phyloP scores from a whole-genome alignment of 2,329 filamentous ascomycete genomes.

The Calonectria pseudoturangicola region DNA sequence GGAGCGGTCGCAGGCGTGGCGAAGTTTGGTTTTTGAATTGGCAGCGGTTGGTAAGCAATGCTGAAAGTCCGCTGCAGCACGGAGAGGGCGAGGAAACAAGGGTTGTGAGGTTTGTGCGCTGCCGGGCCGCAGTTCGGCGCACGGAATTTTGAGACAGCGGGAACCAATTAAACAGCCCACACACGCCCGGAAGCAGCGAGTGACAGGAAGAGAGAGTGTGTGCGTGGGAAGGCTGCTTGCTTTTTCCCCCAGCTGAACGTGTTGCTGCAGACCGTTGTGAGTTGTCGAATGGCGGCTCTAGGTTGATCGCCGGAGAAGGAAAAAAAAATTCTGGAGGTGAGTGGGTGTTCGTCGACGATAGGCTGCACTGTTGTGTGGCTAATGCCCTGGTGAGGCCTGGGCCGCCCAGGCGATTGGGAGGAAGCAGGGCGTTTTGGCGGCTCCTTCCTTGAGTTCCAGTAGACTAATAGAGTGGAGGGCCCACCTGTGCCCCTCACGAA shows the following conservation, averaged over 20 bases:
- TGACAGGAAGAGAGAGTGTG: background rate
- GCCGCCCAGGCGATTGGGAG: conserved; percentile 23
- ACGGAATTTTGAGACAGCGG: background rate
- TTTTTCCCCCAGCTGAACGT: conserved; percentile 16
- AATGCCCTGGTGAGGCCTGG: conserved; percentile 4
- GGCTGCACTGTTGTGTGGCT: conserved; percentile 2
- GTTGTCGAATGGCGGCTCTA: conserved; percentile 30
- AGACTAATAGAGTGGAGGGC: conserved; percentile 28
- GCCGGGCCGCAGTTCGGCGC: conserved; percentile 6
- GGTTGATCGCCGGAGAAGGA: conserved; percentile 36
- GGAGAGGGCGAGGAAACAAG: background rate
- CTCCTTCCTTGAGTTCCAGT: conserved; percentile 29
- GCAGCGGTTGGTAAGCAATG: background rate
- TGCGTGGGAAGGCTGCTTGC: background rate
- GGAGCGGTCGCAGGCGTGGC: background rate
- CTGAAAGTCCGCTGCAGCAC: conserved; percentile 6
- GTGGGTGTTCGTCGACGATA: conserved; percentile 28
- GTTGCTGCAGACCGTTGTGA: conserved; percentile 28
- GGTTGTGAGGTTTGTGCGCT: conserved; percentile 22
- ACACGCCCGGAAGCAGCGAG: background rate
- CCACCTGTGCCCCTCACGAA: conserved; percentile 32
- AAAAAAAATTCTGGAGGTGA: conserved; percentile 34
- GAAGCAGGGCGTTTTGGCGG: conserved; percentile 23
- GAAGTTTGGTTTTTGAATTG: background rate
- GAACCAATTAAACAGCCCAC: conserved; percentile 23